phyloP scores from a whole-genome alignment of 2,329 filamentous ascomycete species.

The Epichloe festucae region DNA sequence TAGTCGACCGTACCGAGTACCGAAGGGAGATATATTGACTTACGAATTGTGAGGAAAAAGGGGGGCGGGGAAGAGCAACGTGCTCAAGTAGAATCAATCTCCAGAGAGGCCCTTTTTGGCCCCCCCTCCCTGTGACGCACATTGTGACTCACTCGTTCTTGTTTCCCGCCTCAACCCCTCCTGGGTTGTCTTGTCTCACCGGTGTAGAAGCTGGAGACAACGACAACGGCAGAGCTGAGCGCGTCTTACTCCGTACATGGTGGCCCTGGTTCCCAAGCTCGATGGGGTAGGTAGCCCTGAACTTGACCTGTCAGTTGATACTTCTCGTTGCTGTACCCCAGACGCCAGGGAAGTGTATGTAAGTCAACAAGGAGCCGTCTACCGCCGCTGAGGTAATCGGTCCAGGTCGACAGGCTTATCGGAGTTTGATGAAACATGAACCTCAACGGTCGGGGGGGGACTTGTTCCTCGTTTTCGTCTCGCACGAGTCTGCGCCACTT shows the following conservation, averaged over 20 bases:
- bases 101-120: not conserved
- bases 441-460: not conserved
- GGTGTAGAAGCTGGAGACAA: not conserved
- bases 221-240: not conserved
- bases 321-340: not conserved
- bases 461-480: not conserved
- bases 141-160: not conserved
- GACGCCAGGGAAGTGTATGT: not conserved
- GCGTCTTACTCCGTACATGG: not conserved
- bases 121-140: not conserved
- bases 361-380: not conserved
- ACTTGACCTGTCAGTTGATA: constrained; percentile 2
- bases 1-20: not conserved
- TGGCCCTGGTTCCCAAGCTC: not conserved
- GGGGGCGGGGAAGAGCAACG: not conserved
- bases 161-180: too few species aligned
- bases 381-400: not conserved
- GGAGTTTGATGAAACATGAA: not conserved
- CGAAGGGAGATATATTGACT: not conserved
- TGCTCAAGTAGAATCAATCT: not conserved
- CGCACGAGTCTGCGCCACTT: not conserved
- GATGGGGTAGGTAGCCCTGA: not conserved
- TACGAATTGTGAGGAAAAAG: not conserved
- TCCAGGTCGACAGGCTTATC: not conserved
- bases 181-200: not conserved